Percentiles rank a stretch among this genome's conserved stretches.
These are phyloP conservation scores for Phellopilus nigrolimitatus DNA, from an alignment of 1,284 basidiomycete species.

Conservation along the genomic window DNA sequence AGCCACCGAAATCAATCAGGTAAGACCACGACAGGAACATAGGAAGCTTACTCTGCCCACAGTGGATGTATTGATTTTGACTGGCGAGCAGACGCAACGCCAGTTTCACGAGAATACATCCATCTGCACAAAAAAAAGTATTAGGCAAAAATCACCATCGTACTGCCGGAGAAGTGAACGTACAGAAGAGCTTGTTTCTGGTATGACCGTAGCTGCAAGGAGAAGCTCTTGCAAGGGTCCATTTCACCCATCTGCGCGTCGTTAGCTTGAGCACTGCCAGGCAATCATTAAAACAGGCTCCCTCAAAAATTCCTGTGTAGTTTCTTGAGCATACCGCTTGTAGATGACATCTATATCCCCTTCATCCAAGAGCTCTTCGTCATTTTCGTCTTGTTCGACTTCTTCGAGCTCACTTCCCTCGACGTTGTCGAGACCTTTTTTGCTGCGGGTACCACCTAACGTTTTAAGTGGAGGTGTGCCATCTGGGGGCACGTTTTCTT, in stretches of 20 bases:
- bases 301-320: background rate
- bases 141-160: background rate
- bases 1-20: conserved; percentile 3
- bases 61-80: conserved; percentile 83
- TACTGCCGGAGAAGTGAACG: no score
- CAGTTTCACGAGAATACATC: conserved; percentile 88
- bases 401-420: conserved; percentile 51
- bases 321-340: conserved; percentile 51
- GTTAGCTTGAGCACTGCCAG: conserved; percentile 72
- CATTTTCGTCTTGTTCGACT: conserved; percentile 66
- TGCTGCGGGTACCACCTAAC: background rate
- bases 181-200: conserved; percentile 90
- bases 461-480: background rate
- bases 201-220: conserved; percentile 78
- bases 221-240: conserved; percentile 79
- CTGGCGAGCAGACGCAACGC: conserved; percentile 64
- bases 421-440: conserved; percentile 25
- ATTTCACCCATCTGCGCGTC: conserved; percentile 77
- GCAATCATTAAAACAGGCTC: background rate
- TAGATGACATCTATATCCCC: conserved; percentile 81
- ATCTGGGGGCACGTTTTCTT: conserved; percentile 11
- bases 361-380: conserved; percentile 73
- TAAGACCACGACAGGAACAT: conserved; percentile 3
- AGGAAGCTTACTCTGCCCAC: conserved; percentile 79
- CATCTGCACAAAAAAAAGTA: conserved; percentile 49